phyloP scores from a whole-genome alignment of 225 moss, liverwort and hornwort species.

The Ulota crispa region DNA sequence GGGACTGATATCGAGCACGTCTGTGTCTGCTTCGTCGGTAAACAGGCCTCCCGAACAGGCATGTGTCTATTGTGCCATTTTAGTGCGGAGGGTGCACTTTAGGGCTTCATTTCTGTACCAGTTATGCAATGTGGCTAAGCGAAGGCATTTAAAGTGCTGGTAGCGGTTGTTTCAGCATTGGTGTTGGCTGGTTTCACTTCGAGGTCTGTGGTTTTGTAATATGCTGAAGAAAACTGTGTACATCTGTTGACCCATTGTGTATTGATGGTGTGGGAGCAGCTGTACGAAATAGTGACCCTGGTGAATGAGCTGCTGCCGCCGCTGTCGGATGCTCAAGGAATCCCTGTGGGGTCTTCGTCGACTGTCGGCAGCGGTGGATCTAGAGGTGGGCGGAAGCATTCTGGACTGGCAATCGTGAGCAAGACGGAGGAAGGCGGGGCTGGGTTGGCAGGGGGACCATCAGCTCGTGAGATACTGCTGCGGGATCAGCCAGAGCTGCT shows the following conservation, averaged over 20 bases:
- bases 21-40: conserved; percentile 80
- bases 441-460: conserved; percentile 39
- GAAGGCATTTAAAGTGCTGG: neutral
- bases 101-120: neutral
- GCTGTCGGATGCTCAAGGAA: conserved; percentile 65
- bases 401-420: conserved; percentile 48
- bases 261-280: conserved; percentile 25
- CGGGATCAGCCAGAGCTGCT: conserved; percentile 84
- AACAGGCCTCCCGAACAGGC: conserved; percentile 99
- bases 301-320: conserved; percentile 93
- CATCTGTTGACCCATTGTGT: conserved; percentile 12
- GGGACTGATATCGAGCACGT: conserved; percentile 82
- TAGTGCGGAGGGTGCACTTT: neutral
- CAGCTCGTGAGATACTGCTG: conserved; percentile 74
- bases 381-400: conserved; percentile 72
- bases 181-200: neutral
- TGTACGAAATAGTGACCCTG: conserved; percentile 81
- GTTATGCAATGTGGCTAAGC: neutral
- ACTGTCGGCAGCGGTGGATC: conserved; percentile 52
- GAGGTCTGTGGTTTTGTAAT: neutral
- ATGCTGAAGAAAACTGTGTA: neutral
- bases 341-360: conserved; percentile 49
- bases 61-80: conserved; percentile 18
- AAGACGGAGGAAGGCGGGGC: conserved; percentile 63
- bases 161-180: neutral